Base-by-base conservation (phyloP, 2,329 filamentous ascomycete genomes). In the Exophiala oligosperma region DNA sequence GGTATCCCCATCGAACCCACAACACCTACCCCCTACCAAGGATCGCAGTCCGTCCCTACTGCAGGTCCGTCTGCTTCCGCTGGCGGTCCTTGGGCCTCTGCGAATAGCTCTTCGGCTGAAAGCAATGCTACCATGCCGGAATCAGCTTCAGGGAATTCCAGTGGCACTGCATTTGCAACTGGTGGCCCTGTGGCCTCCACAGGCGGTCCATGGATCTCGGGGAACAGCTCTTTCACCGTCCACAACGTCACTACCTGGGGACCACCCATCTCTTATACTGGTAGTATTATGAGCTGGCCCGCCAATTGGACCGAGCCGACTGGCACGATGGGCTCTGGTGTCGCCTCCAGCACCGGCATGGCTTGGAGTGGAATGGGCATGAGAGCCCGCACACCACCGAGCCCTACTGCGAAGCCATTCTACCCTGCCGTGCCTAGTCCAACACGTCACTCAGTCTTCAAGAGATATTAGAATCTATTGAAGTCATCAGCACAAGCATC, bases 1-100 rank as follows among this genome's bases (percentile, higher is more conserved):
- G 54, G 50, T 26, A 29, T 63, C 29, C 46, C 61, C 7, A 35
- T 58, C 37, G 46, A 51, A 26, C 59, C 53, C 24, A 49, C 60
- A 12, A 56, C 56, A 11, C 24, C 43, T 28, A 40, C 60, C 17
- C 49, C 47, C 37, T 49, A 47, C 17, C 54, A 58, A 32, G 9
- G 32, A 35, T 9, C 32, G 6, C 32, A 35, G 32, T 35, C 32
- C 11, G 6, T 35, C 32, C 32, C 32, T 35, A 35, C 32, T 35
- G 8, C 9, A 2, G 32, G 32, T 11, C 32, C 32, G 32, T 35
- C 32, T 9, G 32, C 32, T 35, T 35, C 32, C 32, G 9, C 7
- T 7, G 32, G 32, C 11, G 9, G 32, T 11, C 32, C 32, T 2
- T 35, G 4, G 32, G 32, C 32, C 32, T 35, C 32, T 9, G 32